Conservation (phyloP, 1,284 basidiomycete species). For the Agaricales sp. region DNA sequence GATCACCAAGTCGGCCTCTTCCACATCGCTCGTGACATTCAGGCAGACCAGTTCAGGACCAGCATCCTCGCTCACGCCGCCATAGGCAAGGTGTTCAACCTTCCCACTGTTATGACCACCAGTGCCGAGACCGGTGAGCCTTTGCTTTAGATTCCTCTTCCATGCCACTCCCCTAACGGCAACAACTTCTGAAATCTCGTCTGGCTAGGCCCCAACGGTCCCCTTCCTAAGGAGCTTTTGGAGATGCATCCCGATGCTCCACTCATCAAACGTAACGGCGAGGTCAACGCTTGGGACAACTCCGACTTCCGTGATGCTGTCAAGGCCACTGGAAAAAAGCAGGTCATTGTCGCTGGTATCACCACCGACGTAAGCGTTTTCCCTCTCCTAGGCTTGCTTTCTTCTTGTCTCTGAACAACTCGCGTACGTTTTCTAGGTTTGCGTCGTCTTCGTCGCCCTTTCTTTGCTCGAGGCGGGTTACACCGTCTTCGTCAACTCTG, state of each 20-base stretch:
- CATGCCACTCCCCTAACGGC: neutral
- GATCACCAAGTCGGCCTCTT: conserved; percentile 38
- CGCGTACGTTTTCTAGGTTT: conserved; percentile 22
- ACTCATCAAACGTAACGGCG: conserved; percentile 33
- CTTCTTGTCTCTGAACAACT: neutral
- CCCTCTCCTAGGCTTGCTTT: neutral
- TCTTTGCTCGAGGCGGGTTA: conserved; percentile 33
- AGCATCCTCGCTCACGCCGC: conserved; percentile 36
- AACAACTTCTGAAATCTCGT: neutral
- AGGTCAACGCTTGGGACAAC: conserved; percentile 42
- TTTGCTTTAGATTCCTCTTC: neutral
- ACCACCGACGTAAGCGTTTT: conserved; percentile 30
- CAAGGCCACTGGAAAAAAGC: conserved; percentile 34
- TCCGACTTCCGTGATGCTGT: conserved; percentile 34
- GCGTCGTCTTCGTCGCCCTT: conserved; percentile 34
- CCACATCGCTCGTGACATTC: conserved; percentile 29
- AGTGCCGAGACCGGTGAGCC: conserved; percentile 28
- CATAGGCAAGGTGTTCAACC: conserved; percentile 30
- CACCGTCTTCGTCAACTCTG: conserved; percentile 33
- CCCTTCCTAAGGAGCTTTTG: conserved; percentile 29
- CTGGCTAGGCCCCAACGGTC: conserved; percentile 32
- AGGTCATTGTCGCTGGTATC: conserved; percentile 36
- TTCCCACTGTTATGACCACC: conserved; percentile 35
- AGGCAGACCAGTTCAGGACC: conserved; percentile 27
- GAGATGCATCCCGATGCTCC: conserved; percentile 33